phyloP scores from a whole-genome alignment of 257 asterid genomes.

The Nicotiana attenuata region DNA sequence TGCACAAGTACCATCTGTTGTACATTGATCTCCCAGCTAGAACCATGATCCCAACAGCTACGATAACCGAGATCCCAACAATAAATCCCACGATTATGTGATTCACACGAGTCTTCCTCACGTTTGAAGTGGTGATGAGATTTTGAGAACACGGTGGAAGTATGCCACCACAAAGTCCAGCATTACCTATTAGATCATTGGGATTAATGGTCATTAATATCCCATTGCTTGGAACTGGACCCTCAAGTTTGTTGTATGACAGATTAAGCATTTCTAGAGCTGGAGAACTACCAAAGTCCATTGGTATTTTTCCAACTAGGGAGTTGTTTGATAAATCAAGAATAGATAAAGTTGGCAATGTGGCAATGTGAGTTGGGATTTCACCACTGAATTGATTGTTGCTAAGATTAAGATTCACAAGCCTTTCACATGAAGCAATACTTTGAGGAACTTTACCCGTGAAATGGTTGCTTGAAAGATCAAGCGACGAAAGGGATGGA shows the following conservation, averaged over 20 bases:
- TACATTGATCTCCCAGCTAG: conserved; percentile 44
- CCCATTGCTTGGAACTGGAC: conserved; percentile 65
- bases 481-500: conserved; percentile 54
- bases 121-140: conserved; percentile 13
- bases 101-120: conserved; percentile 29
- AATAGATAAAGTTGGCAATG: conserved; percentile 52
- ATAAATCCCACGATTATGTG: conserved; percentile 42
- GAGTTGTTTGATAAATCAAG: conserved; percentile 67
- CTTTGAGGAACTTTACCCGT: conserved; percentile 59
- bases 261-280: conserved; percentile 66
- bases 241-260: conserved; percentile 60
- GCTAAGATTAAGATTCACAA: conserved; percentile 51
- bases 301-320: conserved; percentile 59
- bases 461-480: conserved; percentile 57
- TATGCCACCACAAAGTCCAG: conserved; percentile 68
- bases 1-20: conserved; percentile 52
- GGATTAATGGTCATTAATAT: conserved; percentile 55
- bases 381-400: conserved; percentile 55
- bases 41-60: conserved; percentile 26
- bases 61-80: conserved; percentile 38
- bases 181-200: conserved; percentile 53
- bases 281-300: conserved; percentile 56
- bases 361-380: conserved; percentile 53
- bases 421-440: conserved; percentile 57
- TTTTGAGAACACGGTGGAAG: conserved; percentile 53